phyloP scores from a whole-genome alignment of 148 eudicot species.

The Rhododendron mucronatum region DNA sequence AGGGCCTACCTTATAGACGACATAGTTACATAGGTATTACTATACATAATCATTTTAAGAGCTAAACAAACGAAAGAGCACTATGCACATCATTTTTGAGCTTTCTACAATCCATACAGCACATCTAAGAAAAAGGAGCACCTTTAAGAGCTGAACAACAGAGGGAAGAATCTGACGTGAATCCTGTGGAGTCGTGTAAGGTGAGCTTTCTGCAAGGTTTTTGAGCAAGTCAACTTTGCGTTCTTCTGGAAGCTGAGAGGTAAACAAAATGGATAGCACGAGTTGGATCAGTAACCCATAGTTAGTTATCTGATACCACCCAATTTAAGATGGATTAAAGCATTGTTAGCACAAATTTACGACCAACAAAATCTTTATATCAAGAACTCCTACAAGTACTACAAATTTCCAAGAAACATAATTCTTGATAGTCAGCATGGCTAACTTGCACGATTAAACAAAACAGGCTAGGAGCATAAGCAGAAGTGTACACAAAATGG shows the following conservation, averaged over 20 bases:
- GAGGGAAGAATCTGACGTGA: conserved; percentile 83
- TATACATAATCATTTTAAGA: neutral
- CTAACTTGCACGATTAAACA: neutral
- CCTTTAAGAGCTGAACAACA: conserved; percentile 82
- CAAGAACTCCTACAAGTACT: neutral
- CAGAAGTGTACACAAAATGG: neutral
- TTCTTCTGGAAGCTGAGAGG: conserved; percentile 78
- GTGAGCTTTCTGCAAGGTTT: conserved; percentile 90
- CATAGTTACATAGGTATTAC: neutral
- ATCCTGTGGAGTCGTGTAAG: conserved; percentile 73
- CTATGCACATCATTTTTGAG: neutral
- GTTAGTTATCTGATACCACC: neutral
- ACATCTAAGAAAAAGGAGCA: conserved; percentile 14
- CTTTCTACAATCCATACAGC: neutral
- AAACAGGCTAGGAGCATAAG: neutral
- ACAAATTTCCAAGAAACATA: neutral
- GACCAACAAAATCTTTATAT: neutral
- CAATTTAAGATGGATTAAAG: neutral
- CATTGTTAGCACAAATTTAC: neutral
- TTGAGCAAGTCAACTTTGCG: conserved; percentile 86
- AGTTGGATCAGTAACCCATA: neutral
- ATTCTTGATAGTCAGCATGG: neutral
- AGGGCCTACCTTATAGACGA: neutral
- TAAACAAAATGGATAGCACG: neutral
- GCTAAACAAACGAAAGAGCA: neutral